phyloP scores from a whole-genome alignment of 192 early-diverging fungal genomes.

The Coemansia biformis region DNA sequence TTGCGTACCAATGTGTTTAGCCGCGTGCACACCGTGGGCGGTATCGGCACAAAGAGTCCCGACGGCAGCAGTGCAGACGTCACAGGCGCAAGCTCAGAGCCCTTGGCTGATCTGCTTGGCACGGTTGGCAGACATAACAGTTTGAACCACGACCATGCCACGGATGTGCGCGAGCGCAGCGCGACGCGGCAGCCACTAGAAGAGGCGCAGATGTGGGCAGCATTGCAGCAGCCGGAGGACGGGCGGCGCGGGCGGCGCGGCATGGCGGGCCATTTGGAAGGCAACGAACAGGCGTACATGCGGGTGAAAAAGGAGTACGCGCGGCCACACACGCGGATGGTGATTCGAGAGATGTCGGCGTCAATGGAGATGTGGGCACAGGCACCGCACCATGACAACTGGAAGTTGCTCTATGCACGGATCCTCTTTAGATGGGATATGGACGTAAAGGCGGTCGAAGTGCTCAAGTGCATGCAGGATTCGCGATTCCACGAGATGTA shows the following conservation, averaged over 20 bases:
- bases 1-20: constrained; percentile 45
- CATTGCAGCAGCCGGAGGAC: neutral
- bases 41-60: neutral
- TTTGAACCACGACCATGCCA: too few species aligned
- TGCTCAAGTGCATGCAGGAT: constrained; percentile 36
- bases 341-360: constrained; percentile 1
- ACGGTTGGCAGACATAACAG: too few species aligned
- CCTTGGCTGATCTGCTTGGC: neutral
- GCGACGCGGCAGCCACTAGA: neutral
- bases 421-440: constrained; percentile 41
- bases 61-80: neutral
- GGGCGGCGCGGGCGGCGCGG: constrained; percentile 3
- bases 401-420: constrained; percentile 42
- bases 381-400: constrained; percentile 38
- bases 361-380: constrained; percentile 7
- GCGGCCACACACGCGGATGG: constrained; percentile 19
- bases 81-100: neutral
- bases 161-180: too few species aligned
- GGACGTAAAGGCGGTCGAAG: constrained; percentile 42
- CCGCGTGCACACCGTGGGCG: constrained; percentile 21
- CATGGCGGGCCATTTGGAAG: constrained; percentile 12
- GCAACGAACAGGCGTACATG: constrained; percentile 21
- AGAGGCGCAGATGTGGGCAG: constrained; percentile 4
- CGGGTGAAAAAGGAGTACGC: constrained; percentile 19
- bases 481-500: constrained; percentile 17